Percentiles rank a stretch among this genome's conserved stretches.
phyloP scores from a whole-genome alignment of 2,329 filamentous ascomycete species.

The Emergomyces pasteurianus region DNA sequence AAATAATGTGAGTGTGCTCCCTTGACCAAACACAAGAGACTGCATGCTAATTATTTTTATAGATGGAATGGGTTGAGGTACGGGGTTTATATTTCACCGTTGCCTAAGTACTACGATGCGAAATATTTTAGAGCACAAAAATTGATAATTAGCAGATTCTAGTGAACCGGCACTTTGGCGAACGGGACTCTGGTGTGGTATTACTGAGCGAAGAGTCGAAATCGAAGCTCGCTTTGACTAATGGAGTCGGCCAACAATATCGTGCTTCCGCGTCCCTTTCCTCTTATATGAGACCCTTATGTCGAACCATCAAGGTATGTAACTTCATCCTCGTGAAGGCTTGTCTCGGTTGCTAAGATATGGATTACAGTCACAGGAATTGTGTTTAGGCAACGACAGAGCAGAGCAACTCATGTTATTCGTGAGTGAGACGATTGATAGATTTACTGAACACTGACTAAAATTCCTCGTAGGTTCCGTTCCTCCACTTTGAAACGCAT shows the following conservation, averaged over 20 bases:
- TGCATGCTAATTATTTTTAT: not conserved
- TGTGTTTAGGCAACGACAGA: not conserved
- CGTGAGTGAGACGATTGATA: not conserved
- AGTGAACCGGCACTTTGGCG: not conserved
- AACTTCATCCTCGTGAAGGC: not conserved
- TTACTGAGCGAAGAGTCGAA: not conserved
- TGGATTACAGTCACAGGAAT: not conserved
- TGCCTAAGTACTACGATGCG: not conserved
- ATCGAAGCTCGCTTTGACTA: constrained; percentile 1
- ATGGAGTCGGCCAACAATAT: not conserved
- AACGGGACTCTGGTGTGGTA: not conserved
- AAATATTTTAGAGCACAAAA: not conserved
- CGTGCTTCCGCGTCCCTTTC: constrained; percentile 1
- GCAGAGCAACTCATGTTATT: constrained; percentile 3
- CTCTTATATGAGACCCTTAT: constrained; percentile 3
- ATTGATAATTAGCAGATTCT: not conserved
- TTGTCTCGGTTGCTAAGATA: not conserved
- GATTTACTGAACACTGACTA: not conserved
- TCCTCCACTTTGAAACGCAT: constrained; percentile 4
- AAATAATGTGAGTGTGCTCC: not conserved
- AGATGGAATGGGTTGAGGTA: constrained; percentile 5
- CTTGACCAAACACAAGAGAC: not conserved
- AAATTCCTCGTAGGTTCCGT: not conserved
- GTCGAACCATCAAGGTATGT: constrained; percentile 1
- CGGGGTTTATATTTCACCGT: not conserved